Evolutionary conservation across 2,329 filamentous ascomycete species (phyloP).

Genomic region (Juglanconis oblonga): DNA sequence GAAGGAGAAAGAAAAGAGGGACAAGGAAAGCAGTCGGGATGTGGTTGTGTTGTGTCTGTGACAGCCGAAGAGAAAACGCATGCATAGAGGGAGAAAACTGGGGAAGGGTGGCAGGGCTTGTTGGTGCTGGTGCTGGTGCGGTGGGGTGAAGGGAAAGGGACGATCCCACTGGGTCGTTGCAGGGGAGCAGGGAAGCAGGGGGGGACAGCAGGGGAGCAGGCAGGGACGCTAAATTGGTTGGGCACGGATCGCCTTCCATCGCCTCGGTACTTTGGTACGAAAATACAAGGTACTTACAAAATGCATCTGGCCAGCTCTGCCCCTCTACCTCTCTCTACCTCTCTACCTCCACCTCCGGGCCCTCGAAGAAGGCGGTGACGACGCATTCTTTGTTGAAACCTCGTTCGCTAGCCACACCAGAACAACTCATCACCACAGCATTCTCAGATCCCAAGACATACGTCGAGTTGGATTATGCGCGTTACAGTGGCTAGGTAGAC

Average conservation of each 20-base stretch:
- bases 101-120: constrained; percentile 9
- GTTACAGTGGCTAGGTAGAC: too few species aligned
- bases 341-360: too few species aligned
- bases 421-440: too few species aligned
- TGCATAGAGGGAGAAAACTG: constrained; percentile 18
- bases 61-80: background rate
- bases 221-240: constrained; percentile 12
- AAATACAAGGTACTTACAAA: background rate
- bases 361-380: too few species aligned
- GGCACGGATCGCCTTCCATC: background rate
- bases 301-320: too few species aligned
- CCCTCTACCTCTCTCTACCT: too few species aligned
- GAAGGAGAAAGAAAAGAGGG: background rate
- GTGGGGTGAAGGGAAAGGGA: too few species aligned
- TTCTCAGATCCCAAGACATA: too few species aligned
- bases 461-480: too few species aligned
- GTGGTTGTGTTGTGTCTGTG: background rate
- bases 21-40: background rate
- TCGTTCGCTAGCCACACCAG: too few species aligned
- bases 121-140: constrained; percentile 1
- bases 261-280: background rate
- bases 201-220: constrained; percentile 1
- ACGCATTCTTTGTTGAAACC: too few species aligned
- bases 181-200: background rate
- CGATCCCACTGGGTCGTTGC: background rate